phyloP scores from a whole-genome alignment of 441 rosid genomes.

The Erodium texanum region DNA sequence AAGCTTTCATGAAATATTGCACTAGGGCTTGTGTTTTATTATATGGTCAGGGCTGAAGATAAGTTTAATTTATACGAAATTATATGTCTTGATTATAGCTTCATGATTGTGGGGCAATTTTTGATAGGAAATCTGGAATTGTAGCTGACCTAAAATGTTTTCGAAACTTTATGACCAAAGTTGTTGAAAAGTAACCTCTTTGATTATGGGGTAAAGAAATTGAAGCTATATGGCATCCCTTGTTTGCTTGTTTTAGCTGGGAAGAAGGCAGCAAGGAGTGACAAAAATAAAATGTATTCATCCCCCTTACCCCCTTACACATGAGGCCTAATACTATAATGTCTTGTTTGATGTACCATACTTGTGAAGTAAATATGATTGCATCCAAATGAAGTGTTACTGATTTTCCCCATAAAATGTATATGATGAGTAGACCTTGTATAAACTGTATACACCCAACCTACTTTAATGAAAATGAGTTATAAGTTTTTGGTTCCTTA shows the following conservation, averaged over 20 bases:
- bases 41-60: background rate
- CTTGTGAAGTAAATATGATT: background rate
- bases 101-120: background rate
- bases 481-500: background rate
- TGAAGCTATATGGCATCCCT: background rate
- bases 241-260: background rate
- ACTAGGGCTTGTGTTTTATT: background rate
- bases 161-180: background rate
- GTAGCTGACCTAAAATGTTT: background rate
- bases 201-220: background rate
- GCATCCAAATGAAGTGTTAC: background rate
- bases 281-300: background rate
- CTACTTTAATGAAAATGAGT: background rate
- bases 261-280: background rate
- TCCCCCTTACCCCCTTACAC: background rate
- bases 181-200: background rate
- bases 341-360: background rate
- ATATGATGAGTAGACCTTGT: background rate
- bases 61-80: background rate
- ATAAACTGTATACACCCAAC: background rate
- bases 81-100: background rate
- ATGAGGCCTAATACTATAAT: background rate
- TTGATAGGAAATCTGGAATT: background rate
- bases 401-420: background rate
- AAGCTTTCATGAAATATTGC: slow-evolving; percentile 6